Percentiles rank a stretch among this genome's conserved stretches.
These are phyloP conservation scores for Alternaria metachromatica DNA, from an alignment of 2,329 filamentous ascomycete species.

Conservation along the genomic window DNA sequence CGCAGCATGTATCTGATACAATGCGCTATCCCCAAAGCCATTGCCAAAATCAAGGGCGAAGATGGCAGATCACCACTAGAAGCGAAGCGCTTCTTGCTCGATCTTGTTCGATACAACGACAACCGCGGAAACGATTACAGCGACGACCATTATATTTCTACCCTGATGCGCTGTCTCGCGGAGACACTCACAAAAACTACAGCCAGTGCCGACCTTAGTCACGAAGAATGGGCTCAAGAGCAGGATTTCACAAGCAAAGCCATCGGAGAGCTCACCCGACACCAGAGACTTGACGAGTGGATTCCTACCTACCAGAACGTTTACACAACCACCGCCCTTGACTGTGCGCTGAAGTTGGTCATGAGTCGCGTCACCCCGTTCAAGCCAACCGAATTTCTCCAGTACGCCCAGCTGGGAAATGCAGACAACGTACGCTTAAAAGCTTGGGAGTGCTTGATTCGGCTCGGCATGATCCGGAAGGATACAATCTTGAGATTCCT, in stretches of 20 bases:
- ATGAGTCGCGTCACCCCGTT: constrained; percentile 60
- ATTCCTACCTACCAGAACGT: constrained; percentile 70
- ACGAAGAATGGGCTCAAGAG: constrained; percentile 59
- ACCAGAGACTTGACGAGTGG: constrained; percentile 71
- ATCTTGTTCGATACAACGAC: constrained; percentile 91
- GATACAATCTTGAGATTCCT: constrained; percentile 63
- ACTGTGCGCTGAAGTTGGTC: constrained; percentile 64
- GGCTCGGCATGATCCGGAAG: constrained; percentile 60
- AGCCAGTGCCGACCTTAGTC: constrained; percentile 49
- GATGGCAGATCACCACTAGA: constrained; percentile 78
- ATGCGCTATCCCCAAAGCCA: constrained; percentile 79
- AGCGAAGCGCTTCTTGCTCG: constrained; percentile 83
- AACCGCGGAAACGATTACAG: constrained; percentile 90
- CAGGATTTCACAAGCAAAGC: constrained; percentile 63
- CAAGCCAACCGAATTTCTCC: constrained; percentile 64
- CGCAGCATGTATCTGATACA: constrained; percentile 85
- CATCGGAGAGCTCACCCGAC: constrained; percentile 67
- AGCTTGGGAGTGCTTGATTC: constrained; percentile 65
- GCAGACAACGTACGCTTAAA: constrained; percentile 66
- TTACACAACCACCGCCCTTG: constrained; percentile 66
- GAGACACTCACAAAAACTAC: constrained; percentile 56
- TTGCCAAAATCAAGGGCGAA: constrained; percentile 77
- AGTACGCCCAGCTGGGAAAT: constrained; percentile 66
- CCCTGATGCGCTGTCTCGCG: constrained; percentile 71
- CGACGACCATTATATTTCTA: constrained; percentile 87